Percentiles rank a stretch among this genome's conserved stretches.
Conservation (phyloP, 257 asterid species). For the Salvia splendens region DNA sequence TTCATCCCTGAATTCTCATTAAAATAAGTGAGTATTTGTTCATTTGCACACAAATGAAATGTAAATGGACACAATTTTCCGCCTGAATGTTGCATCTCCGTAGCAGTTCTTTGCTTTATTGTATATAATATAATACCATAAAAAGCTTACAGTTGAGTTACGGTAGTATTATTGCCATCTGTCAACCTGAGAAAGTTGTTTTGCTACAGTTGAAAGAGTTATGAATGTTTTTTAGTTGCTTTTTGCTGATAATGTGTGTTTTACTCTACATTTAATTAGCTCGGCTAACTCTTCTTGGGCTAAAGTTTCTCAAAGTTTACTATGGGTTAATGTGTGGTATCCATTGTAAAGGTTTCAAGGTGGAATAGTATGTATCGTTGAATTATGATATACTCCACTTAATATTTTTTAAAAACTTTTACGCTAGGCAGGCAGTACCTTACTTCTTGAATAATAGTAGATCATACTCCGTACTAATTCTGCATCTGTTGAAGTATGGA, state of each 20-base stretch:
- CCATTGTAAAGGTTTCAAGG: constrained; percentile 21
- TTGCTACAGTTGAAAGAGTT: background rate
- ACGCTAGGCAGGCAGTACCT: constrained; percentile 6
- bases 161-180: background rate
- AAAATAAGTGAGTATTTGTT: constrained; percentile 3
- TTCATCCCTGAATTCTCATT: constrained; percentile 3
- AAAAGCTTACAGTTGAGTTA: constrained; percentile 4
- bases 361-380: constrained; percentile 9
- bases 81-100: constrained; percentile 11
- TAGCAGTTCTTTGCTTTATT: constrained; percentile 4
- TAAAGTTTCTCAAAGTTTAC: background rate
- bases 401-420: background rate
- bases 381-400: constrained; percentile 17
- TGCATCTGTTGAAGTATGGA: background rate
- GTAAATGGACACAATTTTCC: background rate
- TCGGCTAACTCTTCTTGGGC: background rate
- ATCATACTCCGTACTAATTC: no score
- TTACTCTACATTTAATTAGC: background rate
- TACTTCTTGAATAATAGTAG: constrained; percentile 6
- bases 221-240: constrained; percentile 16
- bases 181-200: constrained; percentile 14
- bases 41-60: constrained; percentile 6
- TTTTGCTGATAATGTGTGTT: constrained; percentile 14
- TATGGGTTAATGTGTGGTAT: background rate
- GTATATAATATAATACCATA: constrained; percentile 15